These are phyloP conservation scores for Lodderomyces theae DNA, from an alignment of 1,139 yeast genomes.

Conservation along the genomic window DNA sequence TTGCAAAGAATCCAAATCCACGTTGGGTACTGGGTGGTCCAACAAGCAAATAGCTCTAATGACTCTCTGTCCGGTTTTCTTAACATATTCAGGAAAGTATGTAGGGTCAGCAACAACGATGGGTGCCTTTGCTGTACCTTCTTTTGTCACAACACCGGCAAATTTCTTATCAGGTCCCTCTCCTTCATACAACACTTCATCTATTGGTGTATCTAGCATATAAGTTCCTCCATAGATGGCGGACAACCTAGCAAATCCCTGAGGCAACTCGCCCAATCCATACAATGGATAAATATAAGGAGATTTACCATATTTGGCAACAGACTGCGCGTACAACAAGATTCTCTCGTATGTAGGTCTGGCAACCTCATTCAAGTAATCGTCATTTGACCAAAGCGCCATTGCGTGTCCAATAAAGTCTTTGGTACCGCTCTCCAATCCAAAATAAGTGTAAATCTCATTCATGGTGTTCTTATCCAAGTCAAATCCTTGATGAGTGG, in stretches of 20 bases:
- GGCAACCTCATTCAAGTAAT: slow-evolving; percentile 84
- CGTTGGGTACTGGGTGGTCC: slow-evolving; percentile 85
- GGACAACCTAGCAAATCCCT: slow-evolving; percentile 94
- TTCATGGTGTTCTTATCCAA: slow-evolving; percentile 90
- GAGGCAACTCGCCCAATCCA: slow-evolving; percentile 97
- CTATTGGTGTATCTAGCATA: slow-evolving; percentile 95
- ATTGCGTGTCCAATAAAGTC: slow-evolving; percentile 98
- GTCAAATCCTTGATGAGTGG: slow-evolving; percentile 85
- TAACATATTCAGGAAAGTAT: slow-evolving; percentile 88
- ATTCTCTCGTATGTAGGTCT: slow-evolving; percentile 89
- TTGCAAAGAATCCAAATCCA: slow-evolving; percentile 88
- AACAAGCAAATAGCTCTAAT: slow-evolving; percentile 93
- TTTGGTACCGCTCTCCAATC: slow-evolving; percentile 88
- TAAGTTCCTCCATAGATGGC: slow-evolving; percentile 99
- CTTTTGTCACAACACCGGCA: slow-evolving; percentile 84
- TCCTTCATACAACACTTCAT: slow-evolving; percentile 64
- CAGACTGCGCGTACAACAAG: slow-evolving; percentile 80
- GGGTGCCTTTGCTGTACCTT: slow-evolving; percentile 90
- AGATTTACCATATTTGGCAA: slow-evolving; percentile 92
- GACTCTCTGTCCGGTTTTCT: slow-evolving; percentile 80
- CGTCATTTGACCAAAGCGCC: slow-evolving; percentile 96
- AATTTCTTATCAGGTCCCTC: slow-evolving; percentile 60
- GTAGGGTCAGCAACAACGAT: slow-evolving; percentile 97
- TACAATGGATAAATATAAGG: slow-evolving; percentile 95
- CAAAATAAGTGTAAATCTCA: slow-evolving; percentile 84